Percentiles rank a stretch among this genome's conserved stretches.
These are phyloP conservation scores for Ogataea saltuana DNA, from an alignment of 805 yeast genomes.

Conservation along the genomic window DNA sequence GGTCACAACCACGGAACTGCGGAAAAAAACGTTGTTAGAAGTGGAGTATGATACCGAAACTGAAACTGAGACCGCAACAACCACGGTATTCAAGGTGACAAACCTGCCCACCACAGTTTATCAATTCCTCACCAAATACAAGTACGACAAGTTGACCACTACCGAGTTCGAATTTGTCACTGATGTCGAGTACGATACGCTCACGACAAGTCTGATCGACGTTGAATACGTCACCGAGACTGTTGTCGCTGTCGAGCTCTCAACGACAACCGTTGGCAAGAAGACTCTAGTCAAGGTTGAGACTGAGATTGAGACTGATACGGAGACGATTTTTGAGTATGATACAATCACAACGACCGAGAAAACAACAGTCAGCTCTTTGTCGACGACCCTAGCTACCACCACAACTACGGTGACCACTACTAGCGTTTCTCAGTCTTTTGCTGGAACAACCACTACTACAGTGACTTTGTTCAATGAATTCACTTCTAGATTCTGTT, in stretches of 20 bases:
- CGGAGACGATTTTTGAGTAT: slow-evolving; percentile 11
- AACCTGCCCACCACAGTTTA: slow-evolving; percentile 21
- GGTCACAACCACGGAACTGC: slow-evolving; percentile 18
- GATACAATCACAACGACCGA: slow-evolving; percentile 16
- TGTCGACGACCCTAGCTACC: slow-evolving; percentile 3
- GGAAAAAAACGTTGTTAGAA: slow-evolving; percentile 16
- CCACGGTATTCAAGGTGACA: slow-evolving; percentile 22
- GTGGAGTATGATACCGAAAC: slow-evolving; percentile 22
- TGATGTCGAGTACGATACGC: slow-evolving; percentile 21
- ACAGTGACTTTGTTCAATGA: slow-evolving; percentile 18
- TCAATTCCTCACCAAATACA: slow-evolving; percentile 20
- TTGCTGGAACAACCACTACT: slow-evolving; percentile 13
- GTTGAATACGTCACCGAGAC: slow-evolving; percentile 18
- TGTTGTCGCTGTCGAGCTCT: slow-evolving; percentile 14
- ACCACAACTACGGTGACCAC: slow-evolving; percentile 13
- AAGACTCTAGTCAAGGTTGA: slow-evolving; percentile 19
- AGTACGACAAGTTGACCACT: slow-evolving; percentile 21
- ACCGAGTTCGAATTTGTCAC: slow-evolving; percentile 19
- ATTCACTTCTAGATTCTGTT: slow-evolving; percentile 23
- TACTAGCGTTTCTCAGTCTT: slow-evolving; percentile 4
- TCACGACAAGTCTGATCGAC: slow-evolving; percentile 19
- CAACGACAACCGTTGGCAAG: slow-evolving; percentile 18
- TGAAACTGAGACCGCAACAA: slow-evolving; percentile 20
- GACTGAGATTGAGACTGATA: slow-evolving; percentile 19
- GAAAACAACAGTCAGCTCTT: slow-evolving; percentile 9